phyloP scores from a whole-genome alignment of 2,329 filamentous ascomycete genomes.

The Aspergillus brunneoviolaceus region DNA sequence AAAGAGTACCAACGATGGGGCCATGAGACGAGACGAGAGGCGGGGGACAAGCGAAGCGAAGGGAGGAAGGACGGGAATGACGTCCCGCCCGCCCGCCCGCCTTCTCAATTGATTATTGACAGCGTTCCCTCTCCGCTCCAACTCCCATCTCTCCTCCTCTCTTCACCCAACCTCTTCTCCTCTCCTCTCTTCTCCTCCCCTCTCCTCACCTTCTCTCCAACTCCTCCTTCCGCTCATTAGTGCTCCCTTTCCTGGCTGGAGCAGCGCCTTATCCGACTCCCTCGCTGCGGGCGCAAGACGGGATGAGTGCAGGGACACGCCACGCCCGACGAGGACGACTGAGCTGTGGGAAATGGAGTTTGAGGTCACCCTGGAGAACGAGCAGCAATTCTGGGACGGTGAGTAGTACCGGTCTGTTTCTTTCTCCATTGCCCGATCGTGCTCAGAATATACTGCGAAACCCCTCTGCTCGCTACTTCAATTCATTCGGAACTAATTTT shows the following conservation, averaged over 20 bases:
- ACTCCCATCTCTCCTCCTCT: background rate
- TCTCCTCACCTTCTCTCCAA: background rate
- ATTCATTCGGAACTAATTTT: background rate
- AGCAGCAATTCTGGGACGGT: constrained; percentile 90
- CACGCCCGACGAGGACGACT: constrained; percentile 36
- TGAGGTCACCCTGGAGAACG: constrained; percentile 72
- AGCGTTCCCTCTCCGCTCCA: background rate
- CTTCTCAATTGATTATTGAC: background rate
- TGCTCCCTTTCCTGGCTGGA: background rate
- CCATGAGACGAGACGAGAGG: no score
- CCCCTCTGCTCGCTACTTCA: background rate
- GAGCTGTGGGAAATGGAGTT: constrained; percentile 60
- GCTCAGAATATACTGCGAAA: no score
- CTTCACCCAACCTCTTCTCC: background rate
- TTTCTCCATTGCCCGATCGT: background rate
- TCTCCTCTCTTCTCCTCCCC: background rate
- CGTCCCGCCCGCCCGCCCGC: constrained; percentile 4
- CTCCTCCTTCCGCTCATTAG: background rate
- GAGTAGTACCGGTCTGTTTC: constrained; percentile 35
- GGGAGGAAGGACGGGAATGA: background rate
- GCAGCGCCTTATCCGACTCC: background rate
- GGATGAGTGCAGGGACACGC: constrained; percentile 37
- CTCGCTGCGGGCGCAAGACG: constrained; percentile 26
- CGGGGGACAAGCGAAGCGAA: background rate
- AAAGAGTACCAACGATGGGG: no score